Evolutionary conservation across 2,329 filamentous ascomycete genomes (phyloP), one percentile per base, ranked within the genome.

Genomic region (Exophiala calicioides): DNA sequence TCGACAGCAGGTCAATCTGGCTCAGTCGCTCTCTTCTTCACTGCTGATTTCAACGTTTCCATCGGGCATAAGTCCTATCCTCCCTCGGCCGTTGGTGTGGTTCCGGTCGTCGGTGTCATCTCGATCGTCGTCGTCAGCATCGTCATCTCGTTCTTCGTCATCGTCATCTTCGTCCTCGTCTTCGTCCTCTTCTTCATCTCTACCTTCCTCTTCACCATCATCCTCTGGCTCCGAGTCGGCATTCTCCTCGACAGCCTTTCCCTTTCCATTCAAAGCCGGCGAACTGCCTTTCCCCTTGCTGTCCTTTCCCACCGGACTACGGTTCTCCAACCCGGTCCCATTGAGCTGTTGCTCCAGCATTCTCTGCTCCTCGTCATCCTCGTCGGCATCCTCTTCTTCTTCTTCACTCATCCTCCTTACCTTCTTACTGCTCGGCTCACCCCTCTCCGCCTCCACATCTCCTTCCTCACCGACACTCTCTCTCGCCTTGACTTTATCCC

Each of bases 401-500:
- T 45, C 35, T 31, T 42, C 47, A 9, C 35, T 47, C 18, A 41
- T 53, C 6, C 47, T 42, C 38, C 48, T 53, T 16, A 29, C 44
- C 26, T 59, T 61, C 30, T 53, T 54, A 16, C 20, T 52, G 10
- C 41, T 49, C 3, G 52, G 52, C 26, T 50, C 58, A 2, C 48
- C 53, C 31, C 45, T 39, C 12, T 79, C 85, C 90, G 83, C 33
- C 8, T 47, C 55, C 10, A 36, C 48, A 83, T 80, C 53, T 77
- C 74, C 63, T 86, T 75, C 63, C 9, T 69, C 63, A 13, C 72
- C 40, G 21, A 70, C 72, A 23, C 77, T 77, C 55, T 76, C 71
- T 56, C 63, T 62, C 34, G 67, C 65, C 57, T 69, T 71, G 36
- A 49, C 34, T 41, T 55, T 24, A 48, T 70, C 69, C 53, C 70